Evolutionary conservation across 2,329 filamentous ascomycete genomes (phyloP), one percentile per base, ranked within the genome.

Genomic region (Stylonectria norvegica): DNA sequence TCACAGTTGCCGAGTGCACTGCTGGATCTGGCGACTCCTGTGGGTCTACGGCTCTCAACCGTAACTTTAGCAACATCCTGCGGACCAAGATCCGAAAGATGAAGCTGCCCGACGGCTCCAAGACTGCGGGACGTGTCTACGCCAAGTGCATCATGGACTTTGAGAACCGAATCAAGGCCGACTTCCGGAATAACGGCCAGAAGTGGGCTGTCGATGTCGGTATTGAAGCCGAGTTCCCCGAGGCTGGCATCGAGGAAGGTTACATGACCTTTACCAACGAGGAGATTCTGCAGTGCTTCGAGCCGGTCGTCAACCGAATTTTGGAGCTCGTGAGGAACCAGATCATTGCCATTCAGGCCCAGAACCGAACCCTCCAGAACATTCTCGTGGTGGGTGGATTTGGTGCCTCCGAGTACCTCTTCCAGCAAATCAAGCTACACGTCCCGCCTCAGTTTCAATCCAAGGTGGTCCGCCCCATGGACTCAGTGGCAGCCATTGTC

Each of bases 101-200:
- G 93, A 97, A 97, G 70, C 76, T 98, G 32, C 90, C 93, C 2
- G 91, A 97, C 61, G 91, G 90, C 33, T 96, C 91, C 55, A 94
- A 91, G 70, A 97, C 89, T 3, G 91, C 93, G n/a, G 91, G 91
- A 30, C 89, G 91, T 67, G 93, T 98, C 39, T 97, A 97, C 66
- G 91, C 91, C 53, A 97, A 97, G 72, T 97, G 91, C 66, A 97
- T 98, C 68, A 97, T 97, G 91, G 93, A 98, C 69, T 98, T 98
- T 59, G 93, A 98, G 73, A 97, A 97, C 78, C 78, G 93, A 65
- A 96, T 98, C 78, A 98, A 98, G 76, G 93, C 93, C 35, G 93
- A 97, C 67, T 98, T 98, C 83, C 83, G 93, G 51, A 97, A 97
- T 73, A 97, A 96, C 66, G 90, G 91, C 35, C 91, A 97, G 68